phyloP scores from a whole-genome alignment of 2,329 filamentous ascomycete species.

The Clonostachys rhizophaga region DNA sequence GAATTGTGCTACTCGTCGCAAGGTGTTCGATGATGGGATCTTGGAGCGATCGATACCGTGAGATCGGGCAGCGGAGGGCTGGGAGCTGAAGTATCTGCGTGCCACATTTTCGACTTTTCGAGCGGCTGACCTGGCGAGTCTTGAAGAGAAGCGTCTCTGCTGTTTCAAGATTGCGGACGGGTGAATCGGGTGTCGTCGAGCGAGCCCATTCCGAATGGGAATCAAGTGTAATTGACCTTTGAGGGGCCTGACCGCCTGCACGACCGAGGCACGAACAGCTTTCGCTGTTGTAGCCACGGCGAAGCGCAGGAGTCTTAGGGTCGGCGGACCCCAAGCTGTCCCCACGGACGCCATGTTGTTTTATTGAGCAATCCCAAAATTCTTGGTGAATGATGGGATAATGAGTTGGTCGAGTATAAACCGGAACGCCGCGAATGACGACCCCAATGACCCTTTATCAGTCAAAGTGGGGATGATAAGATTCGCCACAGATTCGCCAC shows the following conservation, averaged over 20 bases:
- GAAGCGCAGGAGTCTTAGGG: conserved; percentile 48
- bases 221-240: conserved; percentile 41
- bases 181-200: conserved; percentile 46
- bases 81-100: conserved; percentile 46
- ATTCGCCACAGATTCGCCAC: conserved; percentile 3
- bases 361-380: too few relatives aligned
- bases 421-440: background rate
- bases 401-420: background rate
- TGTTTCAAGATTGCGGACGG: conserved; percentile 47
- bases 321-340: conserved; percentile 52
- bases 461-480: background rate
- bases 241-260: conserved; percentile 34
- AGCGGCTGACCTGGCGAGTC: conserved; percentile 9
- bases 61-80: conserved; percentile 12
- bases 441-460: too few relatives aligned
- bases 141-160: conserved; percentile 42
- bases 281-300: conserved; percentile 46
- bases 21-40: conserved; percentile 42
- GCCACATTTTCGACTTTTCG: conserved; percentile 36
- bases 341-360: conserved; percentile 48
- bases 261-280: conserved; percentile 44
- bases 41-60: conserved; percentile 40
- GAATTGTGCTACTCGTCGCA: conserved; percentile 51
- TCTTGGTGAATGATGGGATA: too few relatives aligned
- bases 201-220: conserved; percentile 30